These are phyloP conservation scores for Aspergillus quadrilineatus DNA, from an alignment of 2,329 filamentous ascomycete species.

Conservation along the genomic window DNA sequence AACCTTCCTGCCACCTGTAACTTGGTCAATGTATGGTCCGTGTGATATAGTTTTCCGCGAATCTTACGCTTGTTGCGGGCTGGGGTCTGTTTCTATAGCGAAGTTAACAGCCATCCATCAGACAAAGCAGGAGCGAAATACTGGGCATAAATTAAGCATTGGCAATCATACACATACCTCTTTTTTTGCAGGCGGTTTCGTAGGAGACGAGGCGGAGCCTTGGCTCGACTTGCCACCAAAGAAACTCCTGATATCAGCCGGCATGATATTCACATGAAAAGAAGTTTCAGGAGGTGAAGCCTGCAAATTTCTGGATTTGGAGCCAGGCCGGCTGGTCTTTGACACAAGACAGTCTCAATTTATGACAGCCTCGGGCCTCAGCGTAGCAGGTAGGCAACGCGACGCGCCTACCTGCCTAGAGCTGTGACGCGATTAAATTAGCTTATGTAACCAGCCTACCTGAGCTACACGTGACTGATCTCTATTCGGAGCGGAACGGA, in stretches of 20 bases:
- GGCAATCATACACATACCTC: constrained; percentile 32
- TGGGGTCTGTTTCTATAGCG: constrained; percentile 11
- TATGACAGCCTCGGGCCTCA: not conserved
- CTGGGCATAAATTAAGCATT: no score
- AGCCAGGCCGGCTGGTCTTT: not conserved
- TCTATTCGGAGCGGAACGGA: constrained; percentile 22
- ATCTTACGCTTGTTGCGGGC: constrained; percentile 38
- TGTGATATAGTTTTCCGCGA: not conserved
- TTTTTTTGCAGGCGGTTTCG: constrained; percentile 45
- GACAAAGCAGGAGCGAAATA: not conserved
- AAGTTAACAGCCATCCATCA: not conserved
- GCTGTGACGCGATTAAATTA: constrained; percentile 24
- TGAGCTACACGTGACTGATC: not conserved
- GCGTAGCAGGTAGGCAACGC: constrained; percentile 24
- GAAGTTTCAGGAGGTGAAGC: not conserved
- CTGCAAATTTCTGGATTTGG: not conserved
- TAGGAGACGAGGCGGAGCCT: constrained; percentile 50
- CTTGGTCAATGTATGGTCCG: constrained; percentile 9
- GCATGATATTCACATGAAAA: constrained; percentile 55
- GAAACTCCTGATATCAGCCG: constrained; percentile 83
- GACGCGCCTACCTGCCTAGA: constrained; percentile 28
- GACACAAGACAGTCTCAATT: not conserved
- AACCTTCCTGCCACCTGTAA: constrained; percentile 60
- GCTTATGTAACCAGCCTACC: constrained; percentile 25
- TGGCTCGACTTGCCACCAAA: constrained; percentile 74